Evolutionary conservation across 1,139 yeast species (phyloP).

Genomic region (Arxiozyma bovina): DNA sequence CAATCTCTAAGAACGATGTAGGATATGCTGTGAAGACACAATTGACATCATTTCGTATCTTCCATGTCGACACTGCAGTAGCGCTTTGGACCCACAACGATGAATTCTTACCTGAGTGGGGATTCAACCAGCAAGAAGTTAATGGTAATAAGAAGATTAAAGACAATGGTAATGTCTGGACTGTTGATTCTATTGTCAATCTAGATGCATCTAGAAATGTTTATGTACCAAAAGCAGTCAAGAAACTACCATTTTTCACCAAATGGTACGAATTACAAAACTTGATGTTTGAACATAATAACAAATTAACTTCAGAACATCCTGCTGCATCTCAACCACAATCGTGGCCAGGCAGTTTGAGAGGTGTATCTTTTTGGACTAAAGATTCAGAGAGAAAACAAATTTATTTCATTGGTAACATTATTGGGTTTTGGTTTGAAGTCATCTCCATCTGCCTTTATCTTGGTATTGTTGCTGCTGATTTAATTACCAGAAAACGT

Average conservation of each 20-base stretch:
- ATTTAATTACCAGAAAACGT: slow-evolving; percentile 72
- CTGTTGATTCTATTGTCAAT: slow-evolving; percentile 60
- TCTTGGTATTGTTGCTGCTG: slow-evolving; percentile 57
- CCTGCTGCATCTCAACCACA: slow-evolving; percentile 94
- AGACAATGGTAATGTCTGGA: slow-evolving; percentile 67
- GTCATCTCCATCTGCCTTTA: slow-evolving; percentile 58
- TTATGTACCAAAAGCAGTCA: slow-evolving; percentile 48
- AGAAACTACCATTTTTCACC: slow-evolving; percentile 57
- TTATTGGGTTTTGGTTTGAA: slow-evolving; percentile 88
- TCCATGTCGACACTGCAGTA: slow-evolving; percentile 81
- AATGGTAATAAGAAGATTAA: slow-evolving; percentile 81
- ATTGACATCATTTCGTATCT: slow-evolving; percentile 55
- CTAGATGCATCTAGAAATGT: slow-evolving; percentile 54
- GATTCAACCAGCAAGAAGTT: slow-evolving; percentile 80
- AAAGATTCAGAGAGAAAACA: slow-evolving; percentile 57
- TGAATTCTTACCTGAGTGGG: slow-evolving; percentile 88
- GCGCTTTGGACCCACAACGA: slow-evolving; percentile 94
- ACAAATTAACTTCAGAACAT: slow-evolving; percentile 75
- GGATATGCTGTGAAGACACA: slow-evolving; percentile 56
- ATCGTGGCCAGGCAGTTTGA: slow-evolving; percentile 84
- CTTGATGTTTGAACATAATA: slow-evolving; percentile 87
- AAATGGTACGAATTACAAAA: slow-evolving; percentile 88
- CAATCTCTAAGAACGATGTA: slow-evolving; percentile 43
- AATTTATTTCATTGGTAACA: slow-evolving; percentile 84
- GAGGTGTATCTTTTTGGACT: slow-evolving; percentile 97